Conservation (phyloP, 2,329 filamentous ascomycete genomes). For the Hansfordia pulvinata region DNA sequence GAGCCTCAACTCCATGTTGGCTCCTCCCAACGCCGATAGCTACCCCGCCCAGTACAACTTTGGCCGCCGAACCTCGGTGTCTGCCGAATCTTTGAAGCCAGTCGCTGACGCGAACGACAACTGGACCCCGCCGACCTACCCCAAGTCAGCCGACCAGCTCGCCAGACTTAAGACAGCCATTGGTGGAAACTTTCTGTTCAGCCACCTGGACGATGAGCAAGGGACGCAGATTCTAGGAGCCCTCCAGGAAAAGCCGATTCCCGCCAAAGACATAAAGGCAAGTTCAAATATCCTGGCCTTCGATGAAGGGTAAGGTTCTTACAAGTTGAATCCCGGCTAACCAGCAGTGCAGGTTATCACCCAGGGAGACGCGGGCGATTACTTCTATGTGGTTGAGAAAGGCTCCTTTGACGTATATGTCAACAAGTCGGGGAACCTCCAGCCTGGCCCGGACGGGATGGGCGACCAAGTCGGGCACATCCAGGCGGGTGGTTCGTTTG, state of each 20-base stretch:
- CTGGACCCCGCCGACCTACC: constrained; percentile 77
- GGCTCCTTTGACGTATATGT: constrained; percentile 87
- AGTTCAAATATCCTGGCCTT: constrained; percentile 4
- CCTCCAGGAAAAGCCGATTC: constrained; percentile 87
- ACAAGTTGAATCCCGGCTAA: constrained; percentile 8
- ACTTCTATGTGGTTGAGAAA: constrained; percentile 93
- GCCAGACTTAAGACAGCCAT: constrained; percentile 69
- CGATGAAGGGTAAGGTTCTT: neutral
- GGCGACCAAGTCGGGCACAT: constrained; percentile 73
- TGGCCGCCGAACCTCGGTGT: constrained; percentile 86
- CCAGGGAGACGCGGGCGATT: constrained; percentile 92
- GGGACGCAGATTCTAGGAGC: constrained; percentile 77
- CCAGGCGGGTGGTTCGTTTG: constrained; percentile 83
- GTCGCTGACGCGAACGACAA: constrained; percentile 71
- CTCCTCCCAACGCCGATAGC: constrained; percentile 45
- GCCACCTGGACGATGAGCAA: constrained; percentile 88
- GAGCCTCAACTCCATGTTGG: constrained; percentile 29
- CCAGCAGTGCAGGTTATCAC: constrained; percentile 61
- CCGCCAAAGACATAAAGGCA: constrained; percentile 71
- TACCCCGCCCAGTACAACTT: constrained; percentile 92
- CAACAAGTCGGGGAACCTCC: constrained; percentile 61
- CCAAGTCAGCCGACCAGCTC: constrained; percentile 73
- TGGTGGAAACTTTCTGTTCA: constrained; percentile 83
- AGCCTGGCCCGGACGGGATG: constrained; percentile 70
- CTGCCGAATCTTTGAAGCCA: constrained; percentile 90